Percentiles rank a stretch among this genome's conserved stretches.
Evolutionary conservation across 2,329 filamentous ascomycete species (phyloP).

Genomic region (Dothiorella sarmentorum): DNA sequence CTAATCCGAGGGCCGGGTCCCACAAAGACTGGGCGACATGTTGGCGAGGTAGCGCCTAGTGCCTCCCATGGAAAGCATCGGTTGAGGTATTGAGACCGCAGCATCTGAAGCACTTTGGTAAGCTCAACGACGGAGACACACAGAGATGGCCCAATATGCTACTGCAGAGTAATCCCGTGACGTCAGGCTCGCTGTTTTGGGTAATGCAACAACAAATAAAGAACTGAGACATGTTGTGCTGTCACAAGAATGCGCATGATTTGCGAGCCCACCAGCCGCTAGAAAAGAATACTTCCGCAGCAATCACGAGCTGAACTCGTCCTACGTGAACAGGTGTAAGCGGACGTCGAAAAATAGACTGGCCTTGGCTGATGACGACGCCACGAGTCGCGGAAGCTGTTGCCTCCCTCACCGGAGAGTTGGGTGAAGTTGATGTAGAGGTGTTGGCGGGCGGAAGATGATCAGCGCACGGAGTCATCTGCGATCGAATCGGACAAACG

Average conservation of each 20-base stretch:
- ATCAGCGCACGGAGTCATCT: not conserved
- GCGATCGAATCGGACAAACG: not conserved
- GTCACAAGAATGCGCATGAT: not conserved
- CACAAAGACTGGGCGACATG: not conserved
- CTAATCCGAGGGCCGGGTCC: not conserved
- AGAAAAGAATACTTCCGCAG: not conserved
- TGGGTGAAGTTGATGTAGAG: not conserved
- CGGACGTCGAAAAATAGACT: too few relatives aligned
- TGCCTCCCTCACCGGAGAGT: too few relatives aligned
- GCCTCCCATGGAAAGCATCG: too few relatives aligned
- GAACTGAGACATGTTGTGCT: not conserved
- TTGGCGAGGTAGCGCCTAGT: too few relatives aligned
- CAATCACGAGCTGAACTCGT: too few relatives aligned
- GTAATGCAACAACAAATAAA: not conserved
- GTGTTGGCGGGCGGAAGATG: not conserved
- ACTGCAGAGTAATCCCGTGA: not conserved
- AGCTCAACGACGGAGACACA: too few relatives aligned
- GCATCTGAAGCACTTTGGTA: too few relatives aligned
- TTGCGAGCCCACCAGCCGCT: not conserved
- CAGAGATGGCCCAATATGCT: not conserved
- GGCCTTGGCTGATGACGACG: too few relatives aligned
- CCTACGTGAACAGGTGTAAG: too few relatives aligned
- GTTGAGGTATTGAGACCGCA: too few relatives aligned
- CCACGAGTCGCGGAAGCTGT: too few relatives aligned
- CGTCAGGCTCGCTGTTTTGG: not conserved